Evolutionary conservation across 352 stramenopile genomes (phyloP).

Genomic region (Thalassiosira exigua): DNA sequence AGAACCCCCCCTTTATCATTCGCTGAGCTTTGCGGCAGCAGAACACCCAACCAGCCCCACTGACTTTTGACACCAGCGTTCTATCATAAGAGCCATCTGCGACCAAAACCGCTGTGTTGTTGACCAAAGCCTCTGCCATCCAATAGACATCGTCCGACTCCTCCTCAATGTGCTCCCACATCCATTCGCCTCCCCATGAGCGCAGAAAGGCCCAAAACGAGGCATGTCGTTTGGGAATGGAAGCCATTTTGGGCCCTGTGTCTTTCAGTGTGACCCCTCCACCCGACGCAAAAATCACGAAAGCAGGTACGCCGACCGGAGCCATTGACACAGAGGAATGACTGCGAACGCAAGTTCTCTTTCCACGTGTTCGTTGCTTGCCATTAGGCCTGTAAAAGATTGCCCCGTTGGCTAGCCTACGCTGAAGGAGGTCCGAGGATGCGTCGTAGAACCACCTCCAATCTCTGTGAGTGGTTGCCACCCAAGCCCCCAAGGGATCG

Average conservation of each 20-base stretch:
- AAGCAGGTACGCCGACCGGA: not conserved
- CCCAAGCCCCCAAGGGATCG: conserved; percentile 13
- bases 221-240: not conserved
- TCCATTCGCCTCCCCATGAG: conserved; percentile 13
- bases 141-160: not conserved
- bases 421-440: not conserved
- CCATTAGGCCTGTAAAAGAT: not conserved
- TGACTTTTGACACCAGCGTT: conserved; percentile 9
- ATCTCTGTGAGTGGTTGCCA: not conserved
- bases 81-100: conserved; percentile 33
- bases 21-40: not conserved
- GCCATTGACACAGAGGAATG: not conserved
- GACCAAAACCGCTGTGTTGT: conserved; percentile 3
- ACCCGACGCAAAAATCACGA: not conserved
- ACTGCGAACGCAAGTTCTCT: not conserved
- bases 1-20: no score
- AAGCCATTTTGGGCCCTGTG: not conserved
- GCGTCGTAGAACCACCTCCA: conserved; percentile 32
- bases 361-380: not conserved
- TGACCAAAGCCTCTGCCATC: not conserved
- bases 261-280: not conserved
- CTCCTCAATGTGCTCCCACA: conserved; percentile 13
- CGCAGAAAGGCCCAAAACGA: not conserved
- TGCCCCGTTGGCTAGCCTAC: not conserved
- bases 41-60: conserved; percentile 14